Base-by-base conservation (phyloP, 805 yeast genomes). In the Yarrowia sp. region DNA sequence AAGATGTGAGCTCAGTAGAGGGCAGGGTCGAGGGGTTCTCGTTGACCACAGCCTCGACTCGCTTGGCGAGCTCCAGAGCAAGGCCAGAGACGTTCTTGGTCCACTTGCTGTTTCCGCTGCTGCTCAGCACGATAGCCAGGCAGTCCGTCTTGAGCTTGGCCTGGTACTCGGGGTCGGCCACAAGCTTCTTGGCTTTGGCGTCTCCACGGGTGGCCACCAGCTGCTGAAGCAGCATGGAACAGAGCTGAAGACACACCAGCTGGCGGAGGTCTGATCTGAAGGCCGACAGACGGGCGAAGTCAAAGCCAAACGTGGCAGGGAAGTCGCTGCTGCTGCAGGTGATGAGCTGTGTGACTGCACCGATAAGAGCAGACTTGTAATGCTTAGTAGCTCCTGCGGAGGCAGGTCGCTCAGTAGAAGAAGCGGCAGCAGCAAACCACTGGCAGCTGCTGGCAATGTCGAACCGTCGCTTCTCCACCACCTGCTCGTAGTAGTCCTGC, bases 81-180 rank as follows among this genome's bases (percentile, higher is more conserved):
- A 92, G 85, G 15, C 89, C 82, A 71, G 86, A 84, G 35, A 91
- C 85, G 77, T 91, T 91, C 75, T 91, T 85, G 0, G 97, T 91
- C 97, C 97, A 91, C 79, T 92, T 91, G 70, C 91, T 86, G 76
- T 90, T 90, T 1, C 97, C 97, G 74, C 88, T 89, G 70, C 89
- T 91, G 78, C 91, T 97, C 42, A 92, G 86, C 16, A 91, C 91
- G 56, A 91, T 89, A 41, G 93, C 89, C 67, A 90, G 79, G 50
- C 92, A 85, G 74, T 91, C 94, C 65, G 82, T 86, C 77, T 89
- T 91, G 68, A 91, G 81, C 63, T 78, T 80, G 67, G 79, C 77
- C 50, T 82, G 77, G 61, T 81, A 81, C 22, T 69, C 72, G 2
- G 68, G 16, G 35, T 79, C 75, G 49, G 77, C 74, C 40, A 79